A percentile compares a stretch with the other conserved stretches of the same genome.
Conservation (phyloP, 1,284 basidiomycete genomes). For the Pseudozyma flocculosa region DNA sequence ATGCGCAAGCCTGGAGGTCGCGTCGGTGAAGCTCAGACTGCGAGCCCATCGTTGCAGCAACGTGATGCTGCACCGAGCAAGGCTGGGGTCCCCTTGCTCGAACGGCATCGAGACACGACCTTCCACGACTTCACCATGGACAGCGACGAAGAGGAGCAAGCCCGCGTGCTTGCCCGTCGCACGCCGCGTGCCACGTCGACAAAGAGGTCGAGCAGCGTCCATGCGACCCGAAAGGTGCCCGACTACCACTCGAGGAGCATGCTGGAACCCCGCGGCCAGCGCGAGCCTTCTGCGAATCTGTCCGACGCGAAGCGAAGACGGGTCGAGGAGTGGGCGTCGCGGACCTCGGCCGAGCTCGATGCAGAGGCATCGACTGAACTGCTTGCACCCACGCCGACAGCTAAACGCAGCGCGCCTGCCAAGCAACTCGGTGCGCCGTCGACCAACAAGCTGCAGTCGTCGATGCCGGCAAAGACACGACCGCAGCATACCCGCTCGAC, state of each 20-base stretch:
- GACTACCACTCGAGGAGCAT: not conserved
- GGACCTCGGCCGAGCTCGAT: not conserved
- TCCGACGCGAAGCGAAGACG: not conserved
- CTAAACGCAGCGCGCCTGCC: no score
- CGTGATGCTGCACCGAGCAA: not conserved
- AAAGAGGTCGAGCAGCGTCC: not conserved
- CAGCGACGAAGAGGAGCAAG: slow-evolving; percentile 28
- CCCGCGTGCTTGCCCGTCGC: slow-evolving; percentile 1
- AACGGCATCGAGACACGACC: slow-evolving; percentile 18
- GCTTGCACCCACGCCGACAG: no score
- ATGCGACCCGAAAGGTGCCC: not conserved
- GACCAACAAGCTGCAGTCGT: no score
- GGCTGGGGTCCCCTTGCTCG: slow-evolving; percentile 17
- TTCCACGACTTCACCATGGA: slow-evolving; percentile 35
- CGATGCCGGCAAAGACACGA: no score
- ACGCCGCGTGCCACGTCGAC: not conserved
- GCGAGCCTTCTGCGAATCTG: not conserved
- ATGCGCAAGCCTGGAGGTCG: no score
- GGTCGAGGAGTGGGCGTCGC: not conserved
- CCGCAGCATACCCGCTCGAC: no score
- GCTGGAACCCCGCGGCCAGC: not conserved
- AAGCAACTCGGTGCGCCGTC: no score
- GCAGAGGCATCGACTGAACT: not conserved
- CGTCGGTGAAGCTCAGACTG: no score
- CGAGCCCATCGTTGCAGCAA: no score